Evolutionary conservation across 1,139 yeast genomes (phyloP), one percentile per base, ranked within the genome.

Genomic region (Zhuliangozyma parablackwelliae): DNA sequence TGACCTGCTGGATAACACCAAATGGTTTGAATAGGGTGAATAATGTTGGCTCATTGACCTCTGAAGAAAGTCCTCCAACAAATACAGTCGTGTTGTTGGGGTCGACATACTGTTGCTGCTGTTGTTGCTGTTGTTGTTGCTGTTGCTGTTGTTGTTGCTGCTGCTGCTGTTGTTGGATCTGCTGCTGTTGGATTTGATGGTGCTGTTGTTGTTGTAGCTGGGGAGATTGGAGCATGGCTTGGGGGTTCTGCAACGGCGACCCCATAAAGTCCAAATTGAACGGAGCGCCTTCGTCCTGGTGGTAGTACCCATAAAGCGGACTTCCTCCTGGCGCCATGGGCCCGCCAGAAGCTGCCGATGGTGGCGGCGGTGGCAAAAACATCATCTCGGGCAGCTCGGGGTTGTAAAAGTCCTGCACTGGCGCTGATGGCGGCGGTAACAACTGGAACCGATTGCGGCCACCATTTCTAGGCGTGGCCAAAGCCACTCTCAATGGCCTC

Each of bases 61-160:
- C 80, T 16, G 82, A 69, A 7, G 92, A 80, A 33, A 89, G 64
- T 0, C 97, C 97, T 21, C 97, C 97, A 20, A 89, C 92, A 57
- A 89, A 89, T n/a, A 89, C 96, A 0, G 97, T 89, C 10, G 96
- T 87, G 57, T 88, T 89, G 54, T 75, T 80, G 13, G 90, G 89
- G 53, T 88, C 95, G 30, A 82, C 70, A 53, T 66, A 82, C 26
- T 59, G 57, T 44, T 77, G 79, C 21, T 38, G 44, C 7, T 41
- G 47, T 6, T 32, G 39, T 6, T 32, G 40, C 1, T 39, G 44
- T 16, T 36, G 42, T 13, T 7, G 24, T 6, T 7, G 9, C 6
- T 26, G 35, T 12, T 23, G 36, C 10, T 20, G 28, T 26, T 37
- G 42, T 20, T 28, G 38, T 5, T 35, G 46, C 2, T 39, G 44